Evolutionary conservation across 768 basidiomycete genomes (phyloP), one percentile per base, ranked within the genome.

Genomic region (Scleroderma bovista): DNA sequence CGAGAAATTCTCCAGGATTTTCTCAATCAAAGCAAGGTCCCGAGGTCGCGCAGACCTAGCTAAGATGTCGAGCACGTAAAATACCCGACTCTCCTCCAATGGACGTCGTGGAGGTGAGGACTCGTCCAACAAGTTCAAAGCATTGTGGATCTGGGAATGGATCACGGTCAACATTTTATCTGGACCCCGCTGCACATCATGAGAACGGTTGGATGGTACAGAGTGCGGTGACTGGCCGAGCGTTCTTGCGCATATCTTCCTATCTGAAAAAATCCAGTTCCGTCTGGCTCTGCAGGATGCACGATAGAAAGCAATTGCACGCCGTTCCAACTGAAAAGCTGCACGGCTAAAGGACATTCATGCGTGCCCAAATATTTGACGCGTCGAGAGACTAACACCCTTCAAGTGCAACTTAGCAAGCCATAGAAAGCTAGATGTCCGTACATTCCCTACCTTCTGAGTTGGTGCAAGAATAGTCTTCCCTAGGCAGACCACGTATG

Each of bases 341-440:
- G 59, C 73, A 65, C 70, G 61, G 38, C 57, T 37, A 45, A 75
- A 64, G 75, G 72, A 80, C 80, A 86, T 84, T 81, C 83, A 85
- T 81, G 69, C 79, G 73, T 63, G 69, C 55, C 47, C 52, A 46
- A 32, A 12, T 56, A 49, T 41, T 50, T 43, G 58, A 53, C 55
- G 40, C 54, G 53, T 53, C 45, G 43, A 49, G 50, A 23, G 41
- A 19, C 48, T 41, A 10, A n/a, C 15, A 20, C 15, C 29, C 44
- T 45, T 31, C 31, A 23, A 19, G 6, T 17, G 4, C n/a, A 4
- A 19, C 10, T 40, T 19, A 40, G 10, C 39, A 20, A 40, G 13
- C 13, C 13, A n/a, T n/a, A 16, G 29, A 40, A 23, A 31, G 36
- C 34, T 22, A 13, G 44, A 31, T 33, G 8, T 11, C 19, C 4